Evolutionary conservation across 2,329 filamentous ascomycete species (phyloP), one percentile per base, ranked within the genome.

Genomic region (Aureobasidium zeae): DNA sequence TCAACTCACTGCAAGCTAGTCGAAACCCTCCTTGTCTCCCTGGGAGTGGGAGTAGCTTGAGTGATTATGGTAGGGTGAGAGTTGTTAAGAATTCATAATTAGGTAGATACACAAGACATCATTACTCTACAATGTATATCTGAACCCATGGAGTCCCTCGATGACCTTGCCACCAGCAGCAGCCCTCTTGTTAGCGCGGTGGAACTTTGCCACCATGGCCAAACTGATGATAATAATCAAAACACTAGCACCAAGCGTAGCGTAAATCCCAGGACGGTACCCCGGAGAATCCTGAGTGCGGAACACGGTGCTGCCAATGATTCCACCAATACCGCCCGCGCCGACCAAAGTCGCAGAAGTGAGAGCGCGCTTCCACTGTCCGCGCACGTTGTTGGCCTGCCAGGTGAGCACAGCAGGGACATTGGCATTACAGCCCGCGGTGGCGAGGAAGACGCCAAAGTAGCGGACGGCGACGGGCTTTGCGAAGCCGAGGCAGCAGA

Each of bases 321-420:
- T 91, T 24, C 86, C 85, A 26, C 86, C 86, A 19, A 93, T 68
- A 2, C 83, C 84, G 6, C 84, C 84, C 37, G 83, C 77, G 1
- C 81, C 82, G 3, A 91, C 81, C 2, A 89, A 72, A 0, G 79
- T 81, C 2, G 85, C 83, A 47, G 77, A 83, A 59, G 77, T 81
- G 52, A 91, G 80, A 1, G 85, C 85, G 35, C 86, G 77, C 67
- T 89, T 93, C 84, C 85, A 93, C 64, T 91, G 85, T 0, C 85
- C 86, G 42, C 83, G 79, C 56, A 93, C 81, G 63, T 93, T 93
- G 65, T 89, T 91, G 30, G 84, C 83, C 65, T 89, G 85, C 65
- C 86, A 91, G 0, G 83, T 74, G 67, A 93, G 77, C 33, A 77
- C 70, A 2, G 77, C 71, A 0, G 86, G 86, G 4, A 89, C 70